Base-by-base conservation (phyloP, 768 basidiomycete genomes). In the Chalciporus piperatus region DNA sequence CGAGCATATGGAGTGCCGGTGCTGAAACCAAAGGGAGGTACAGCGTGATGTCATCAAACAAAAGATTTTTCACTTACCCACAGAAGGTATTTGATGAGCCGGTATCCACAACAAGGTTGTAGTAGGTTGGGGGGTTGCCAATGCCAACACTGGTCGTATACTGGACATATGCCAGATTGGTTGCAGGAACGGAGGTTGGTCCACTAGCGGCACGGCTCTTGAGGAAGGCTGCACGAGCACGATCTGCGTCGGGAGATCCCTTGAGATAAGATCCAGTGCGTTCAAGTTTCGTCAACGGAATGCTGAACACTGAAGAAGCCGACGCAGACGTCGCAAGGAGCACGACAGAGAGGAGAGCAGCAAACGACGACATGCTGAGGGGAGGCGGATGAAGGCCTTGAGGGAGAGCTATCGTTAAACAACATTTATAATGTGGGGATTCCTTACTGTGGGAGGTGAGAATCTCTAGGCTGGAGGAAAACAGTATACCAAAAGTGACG, bases 71-170 rank as follows among this genome's bases (percentile, higher is more conserved):
- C 2, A 47, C 54, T 22, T 16, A 51, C 46, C 52, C 56, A 45
- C 42, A 59, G 45, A 69, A 69, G 0, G 64, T 71, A 46, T 67
- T 70, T 14, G 70, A 64, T 22, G 61, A 62, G 6, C 69, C 66
- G 3, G 70, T 70, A 48, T 70, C 70, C 13, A 69, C 50, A 6
- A 69, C 33, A 9, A 69, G 59, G 41, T 62, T 57, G 49, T 68
- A 65, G 38, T 63, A 56, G 9, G 65, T 69, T 6, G 57, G 35
- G 17, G 67, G 68, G 23, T 8, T 48, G 17, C 68, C 65, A 6
- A 70, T 60, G 14, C 62, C 65, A 14, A 69, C 59, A 3, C 54
- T 55, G 0, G 58, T 49, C 8, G 57, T 59, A 48, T 65, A 70
- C 42, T 44, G 52, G 8, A 27, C 16, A 9, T 60, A 58, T 20